phyloP scores from a whole-genome alignment of 225 moss, liverwort and hornwort genomes.

The Asterella californica region DNA sequence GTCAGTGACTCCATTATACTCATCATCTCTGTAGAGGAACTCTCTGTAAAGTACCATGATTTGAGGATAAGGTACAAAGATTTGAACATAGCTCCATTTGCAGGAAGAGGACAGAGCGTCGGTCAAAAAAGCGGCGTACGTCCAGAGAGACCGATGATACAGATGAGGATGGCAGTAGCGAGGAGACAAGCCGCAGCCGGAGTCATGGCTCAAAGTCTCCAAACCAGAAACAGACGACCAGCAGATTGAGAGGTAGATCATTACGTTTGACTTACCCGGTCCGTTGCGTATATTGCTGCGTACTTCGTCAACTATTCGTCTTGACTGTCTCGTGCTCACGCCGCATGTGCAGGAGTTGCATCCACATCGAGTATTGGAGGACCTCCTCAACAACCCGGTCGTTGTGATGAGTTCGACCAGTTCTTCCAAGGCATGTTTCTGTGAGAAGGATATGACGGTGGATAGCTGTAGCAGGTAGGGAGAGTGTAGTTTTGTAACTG shows the following conservation, averaged over 20 bases:
- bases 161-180: slow-evolving; percentile 22
- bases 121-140: slow-evolving; percentile 1
- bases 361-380: neutral
- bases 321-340: slow-evolving; percentile 2
- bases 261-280: neutral
- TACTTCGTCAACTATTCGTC: slow-evolving; percentile 28
- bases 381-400: slow-evolving; percentile 31
- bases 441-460: slow-evolving; percentile 16
- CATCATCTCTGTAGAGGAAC: neutral
- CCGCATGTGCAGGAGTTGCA: neutral
- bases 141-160: slow-evolving; percentile 9
- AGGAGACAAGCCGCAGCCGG: slow-evolving; percentile 18
- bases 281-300: neutral
- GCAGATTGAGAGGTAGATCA: neutral
- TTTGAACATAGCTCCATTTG: neutral
- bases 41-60: neutral
- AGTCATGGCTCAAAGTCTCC: slow-evolving; percentile 22
- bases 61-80: neutral
- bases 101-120: slow-evolving; percentile 26
- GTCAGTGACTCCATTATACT: neutral
- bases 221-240: slow-evolving; percentile 18
- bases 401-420: slow-evolving; percentile 70
- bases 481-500: neutral
- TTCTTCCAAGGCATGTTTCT: slow-evolving; percentile 93
- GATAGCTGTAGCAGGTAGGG: neutral